Percentiles rank a stretch among this genome's conserved stretches.
Conservation (phyloP, 441 rosid species). For the Daphne laureola region DNA sequence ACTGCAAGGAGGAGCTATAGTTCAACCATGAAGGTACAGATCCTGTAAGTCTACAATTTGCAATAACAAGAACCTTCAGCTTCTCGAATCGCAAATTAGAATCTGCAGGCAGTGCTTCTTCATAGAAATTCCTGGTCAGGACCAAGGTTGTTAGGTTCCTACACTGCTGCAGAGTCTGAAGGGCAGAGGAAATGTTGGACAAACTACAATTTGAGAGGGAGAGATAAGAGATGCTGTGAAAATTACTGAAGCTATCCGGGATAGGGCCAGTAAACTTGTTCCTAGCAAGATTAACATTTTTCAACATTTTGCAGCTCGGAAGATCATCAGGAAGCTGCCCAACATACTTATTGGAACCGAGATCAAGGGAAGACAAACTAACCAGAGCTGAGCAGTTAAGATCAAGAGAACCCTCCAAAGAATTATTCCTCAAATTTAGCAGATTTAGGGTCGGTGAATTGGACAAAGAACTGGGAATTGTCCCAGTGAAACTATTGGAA, state of each 20-base stretch:
- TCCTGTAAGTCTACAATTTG: constrained; percentile 56
- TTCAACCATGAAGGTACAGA: constrained; percentile 55
- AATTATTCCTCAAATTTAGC: constrained; percentile 72
- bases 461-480: constrained; percentile 53
- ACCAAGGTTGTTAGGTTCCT: constrained; percentile 47
- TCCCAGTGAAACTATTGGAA: constrained; percentile 44
- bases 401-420: constrained; percentile 37
- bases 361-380: constrained; percentile 52
- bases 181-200: constrained; percentile 39
- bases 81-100: constrained; percentile 41
- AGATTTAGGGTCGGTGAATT: constrained; percentile 38
- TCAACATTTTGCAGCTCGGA: constrained; percentile 43
- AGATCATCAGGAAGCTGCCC: constrained; percentile 56
- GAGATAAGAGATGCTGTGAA: constrained; percentile 50
- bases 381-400: constrained; percentile 61
- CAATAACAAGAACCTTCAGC: constrained; percentile 56
- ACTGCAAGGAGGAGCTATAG: constrained; percentile 34
- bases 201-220: constrained; percentile 59
- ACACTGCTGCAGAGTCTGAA: constrained; percentile 53
- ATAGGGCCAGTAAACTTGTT: constrained; percentile 53
- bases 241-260: constrained; percentile 48
- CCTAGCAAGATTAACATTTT: constrained; percentile 53
- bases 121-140: constrained; percentile 50
- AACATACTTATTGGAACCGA: constrained; percentile 47
- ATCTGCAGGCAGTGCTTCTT: constrained; percentile 47